phyloP scores from a whole-genome alignment of 805 yeast species.

The Hanseniaspora lindneri region DNA sequence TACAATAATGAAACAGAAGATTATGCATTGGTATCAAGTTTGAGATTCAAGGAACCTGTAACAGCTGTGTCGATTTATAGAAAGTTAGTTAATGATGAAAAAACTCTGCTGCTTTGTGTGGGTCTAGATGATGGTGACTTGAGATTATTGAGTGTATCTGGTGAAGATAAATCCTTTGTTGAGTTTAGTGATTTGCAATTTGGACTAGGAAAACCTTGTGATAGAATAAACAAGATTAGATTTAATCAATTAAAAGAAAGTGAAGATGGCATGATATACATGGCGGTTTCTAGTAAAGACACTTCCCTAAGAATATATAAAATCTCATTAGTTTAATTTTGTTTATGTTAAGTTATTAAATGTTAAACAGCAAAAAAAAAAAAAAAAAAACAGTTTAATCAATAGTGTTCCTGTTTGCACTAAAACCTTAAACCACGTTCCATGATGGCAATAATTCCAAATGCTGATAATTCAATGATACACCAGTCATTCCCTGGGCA shows the following conservation, averaged over 20 bases:
- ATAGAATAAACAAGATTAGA: constrained; percentile 46
- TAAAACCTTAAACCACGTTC: constrained; percentile 32
- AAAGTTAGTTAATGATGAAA: too few relatives aligned
- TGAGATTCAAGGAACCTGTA: constrained; percentile 46
- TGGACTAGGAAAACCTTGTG: constrained; percentile 42
- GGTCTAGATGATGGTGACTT: constrained; percentile 66
- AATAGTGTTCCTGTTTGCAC: not conserved
- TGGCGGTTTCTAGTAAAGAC: constrained; percentile 60
- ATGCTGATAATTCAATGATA: constrained; percentile 36
- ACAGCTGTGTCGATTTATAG: constrained; percentile 55
- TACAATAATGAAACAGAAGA: constrained; percentile 30
- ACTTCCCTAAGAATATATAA: constrained; percentile 37
- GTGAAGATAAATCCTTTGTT: constrained; percentile 24
- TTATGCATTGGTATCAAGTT: constrained; percentile 30
- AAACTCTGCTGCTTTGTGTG: constrained; percentile 35
- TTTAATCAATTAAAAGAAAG: constrained; percentile 35
- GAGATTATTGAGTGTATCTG: constrained; percentile 32
- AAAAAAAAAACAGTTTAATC: not conserved
- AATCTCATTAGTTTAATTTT: not conserved
- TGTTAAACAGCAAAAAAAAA: not conserved
- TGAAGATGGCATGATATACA: constrained; percentile 24
- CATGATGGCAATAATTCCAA: constrained; percentile 47
- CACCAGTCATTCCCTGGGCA: constrained; percentile 69
- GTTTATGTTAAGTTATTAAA: not conserved
- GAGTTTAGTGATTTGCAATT: constrained; percentile 30